Evolutionary conservation across 2,329 filamentous ascomycete species (phyloP).

Genomic region (Paramyrothecium roridum): DNA sequence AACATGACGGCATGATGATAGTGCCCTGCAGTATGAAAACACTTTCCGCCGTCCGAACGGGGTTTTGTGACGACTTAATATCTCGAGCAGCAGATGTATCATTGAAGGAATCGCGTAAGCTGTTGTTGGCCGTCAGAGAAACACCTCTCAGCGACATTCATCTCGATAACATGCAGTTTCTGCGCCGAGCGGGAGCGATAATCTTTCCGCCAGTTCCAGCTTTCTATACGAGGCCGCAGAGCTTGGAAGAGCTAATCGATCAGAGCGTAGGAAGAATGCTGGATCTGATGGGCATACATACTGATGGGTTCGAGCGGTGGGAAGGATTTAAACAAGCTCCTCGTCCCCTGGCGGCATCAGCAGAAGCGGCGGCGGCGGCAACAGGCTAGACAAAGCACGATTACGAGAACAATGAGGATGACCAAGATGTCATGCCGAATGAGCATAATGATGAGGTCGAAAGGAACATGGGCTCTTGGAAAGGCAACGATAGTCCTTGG

Average conservation of each 20-base stretch:
- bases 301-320: slow-evolving; percentile 34
- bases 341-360: neutral
- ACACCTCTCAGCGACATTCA: slow-evolving; percentile 46
- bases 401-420: too few species aligned
- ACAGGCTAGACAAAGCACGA: too few species aligned
- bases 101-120: slow-evolving; percentile 37
- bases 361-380: neutral
- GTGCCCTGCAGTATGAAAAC: slow-evolving; percentile 47
- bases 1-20: slow-evolving; percentile 42
- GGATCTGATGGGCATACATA: slow-evolving; percentile 38
- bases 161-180: slow-evolving; percentile 39
- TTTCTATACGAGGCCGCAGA: slow-evolving; percentile 36
- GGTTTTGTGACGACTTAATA: slow-evolving; percentile 42
- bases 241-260: slow-evolving; percentile 36
- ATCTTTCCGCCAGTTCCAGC: slow-evolving; percentile 42
- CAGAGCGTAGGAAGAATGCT: slow-evolving; percentile 43
- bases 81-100: slow-evolving; percentile 41
- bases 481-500: too few species aligned
- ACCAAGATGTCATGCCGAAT: too few species aligned
- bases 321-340: slow-evolving; percentile 15
- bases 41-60: slow-evolving; percentile 35
- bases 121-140: slow-evolving; percentile 39
- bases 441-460: too few species aligned
- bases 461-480: too few species aligned
- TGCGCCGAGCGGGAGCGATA: slow-evolving; percentile 33